These are phyloP conservation scores for Lachnellula suecica DNA, from an alignment of 2,329 filamentous ascomycete genomes.

Conservation along the genomic window DNA sequence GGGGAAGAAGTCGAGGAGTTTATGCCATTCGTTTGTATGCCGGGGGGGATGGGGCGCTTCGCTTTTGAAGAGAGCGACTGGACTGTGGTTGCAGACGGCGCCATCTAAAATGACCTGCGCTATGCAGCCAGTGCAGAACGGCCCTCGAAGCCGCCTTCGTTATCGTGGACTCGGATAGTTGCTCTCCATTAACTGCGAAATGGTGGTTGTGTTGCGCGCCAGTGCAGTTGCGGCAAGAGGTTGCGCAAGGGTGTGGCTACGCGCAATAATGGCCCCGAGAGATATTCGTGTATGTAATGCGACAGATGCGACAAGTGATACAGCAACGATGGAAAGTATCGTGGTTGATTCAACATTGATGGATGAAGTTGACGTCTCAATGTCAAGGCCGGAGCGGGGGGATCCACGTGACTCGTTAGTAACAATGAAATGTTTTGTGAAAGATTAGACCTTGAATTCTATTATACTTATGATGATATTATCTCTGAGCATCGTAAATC, in stretches of 20 bases:
- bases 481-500: no score
- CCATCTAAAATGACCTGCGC: slow-evolving; percentile 22
- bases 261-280: neutral
- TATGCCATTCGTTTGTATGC: slow-evolving; percentile 44
- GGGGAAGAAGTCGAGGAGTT: slow-evolving; percentile 49
- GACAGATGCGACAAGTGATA: neutral
- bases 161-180: neutral
- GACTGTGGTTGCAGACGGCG: slow-evolving; percentile 27
- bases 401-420: no score
- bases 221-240: neutral
- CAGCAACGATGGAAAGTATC: neutral
- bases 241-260: neutral
- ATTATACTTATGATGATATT: no score
- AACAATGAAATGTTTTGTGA: no score
- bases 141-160: neutral
- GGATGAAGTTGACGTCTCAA: neutral
- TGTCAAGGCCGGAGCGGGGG: neutral
- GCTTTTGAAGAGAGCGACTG: slow-evolving; percentile 48
- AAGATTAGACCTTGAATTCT: no score
- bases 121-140: neutral
- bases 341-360: neutral
- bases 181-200: slow-evolving; percentile 1
- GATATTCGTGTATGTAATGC: neutral
- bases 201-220: neutral
- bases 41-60: slow-evolving; percentile 66